Percentiles rank a stretch among this genome's conserved stretches.
These are phyloP conservation scores for Davidsoniella eucalypti DNA, from an alignment of 2,329 filamentous ascomycete genomes.

Conservation along the genomic window DNA sequence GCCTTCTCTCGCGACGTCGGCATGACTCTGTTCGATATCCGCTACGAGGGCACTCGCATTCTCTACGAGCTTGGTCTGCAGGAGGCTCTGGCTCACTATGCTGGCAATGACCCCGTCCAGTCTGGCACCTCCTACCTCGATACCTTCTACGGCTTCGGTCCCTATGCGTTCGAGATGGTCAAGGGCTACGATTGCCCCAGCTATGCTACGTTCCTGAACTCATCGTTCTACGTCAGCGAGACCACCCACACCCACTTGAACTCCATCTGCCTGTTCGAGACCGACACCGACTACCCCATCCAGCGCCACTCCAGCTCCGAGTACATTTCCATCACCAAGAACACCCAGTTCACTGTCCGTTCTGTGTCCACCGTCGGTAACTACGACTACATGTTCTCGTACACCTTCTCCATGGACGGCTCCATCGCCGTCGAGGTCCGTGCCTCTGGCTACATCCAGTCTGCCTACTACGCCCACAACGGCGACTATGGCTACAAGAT, in stretches of 20 bases:
- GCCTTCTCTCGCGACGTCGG: constrained; percentile 27
- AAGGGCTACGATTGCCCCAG: constrained; percentile 27
- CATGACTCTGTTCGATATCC: constrained; percentile 31
- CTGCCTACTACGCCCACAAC: constrained; percentile 20
- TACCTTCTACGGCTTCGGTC: constrained; percentile 23
- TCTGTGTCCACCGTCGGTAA: constrained; percentile 23
- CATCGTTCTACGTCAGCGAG: constrained; percentile 20
- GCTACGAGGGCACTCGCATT: constrained; percentile 32
- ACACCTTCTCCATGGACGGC: constrained; percentile 22
- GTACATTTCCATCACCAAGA: constrained; percentile 18
- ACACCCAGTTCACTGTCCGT: constrained; percentile 17
- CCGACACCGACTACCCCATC: constrained; percentile 21
- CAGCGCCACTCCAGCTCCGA: constrained; percentile 20
- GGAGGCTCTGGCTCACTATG: constrained; percentile 36
- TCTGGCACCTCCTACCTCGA: constrained; percentile 28
- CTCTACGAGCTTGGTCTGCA: constrained; percentile 36
- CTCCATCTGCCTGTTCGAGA: constrained; percentile 25
- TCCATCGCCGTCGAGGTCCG: constrained; percentile 24
- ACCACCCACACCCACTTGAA: constrained; percentile 18
- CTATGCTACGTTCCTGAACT: constrained; percentile 22
- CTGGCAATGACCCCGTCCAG: constrained; percentile 28
- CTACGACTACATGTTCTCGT: constrained; percentile 26
- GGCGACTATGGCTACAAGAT: constrained; percentile 22
- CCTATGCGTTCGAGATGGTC: constrained; percentile 22
- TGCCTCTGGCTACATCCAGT: constrained; percentile 24